A percentile compares a stretch with the other conserved stretches of the same genome.
Conservation (phyloP, 495 filamentous ascomycete species). For the Xylaria acuta region DNA sequence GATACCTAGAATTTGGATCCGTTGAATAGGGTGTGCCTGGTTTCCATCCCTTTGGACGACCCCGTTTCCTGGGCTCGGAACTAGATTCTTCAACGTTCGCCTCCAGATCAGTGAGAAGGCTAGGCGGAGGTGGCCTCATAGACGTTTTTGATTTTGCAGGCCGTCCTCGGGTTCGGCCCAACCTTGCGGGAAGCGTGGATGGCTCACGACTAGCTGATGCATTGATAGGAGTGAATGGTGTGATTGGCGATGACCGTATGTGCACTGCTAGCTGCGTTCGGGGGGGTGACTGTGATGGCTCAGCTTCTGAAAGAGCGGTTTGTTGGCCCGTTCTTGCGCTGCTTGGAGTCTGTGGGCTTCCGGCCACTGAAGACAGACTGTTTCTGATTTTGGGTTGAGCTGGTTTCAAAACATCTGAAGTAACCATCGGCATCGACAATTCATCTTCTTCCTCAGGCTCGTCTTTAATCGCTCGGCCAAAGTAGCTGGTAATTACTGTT, state of each 20-base stretch:
- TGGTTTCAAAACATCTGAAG: slow-evolving; percentile 31
- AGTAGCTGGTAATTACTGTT: background rate
- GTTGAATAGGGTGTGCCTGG: slow-evolving; percentile 28
- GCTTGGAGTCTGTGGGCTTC: slow-evolving; percentile 16
- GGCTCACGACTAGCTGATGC: slow-evolving; percentile 1
- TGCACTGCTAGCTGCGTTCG: slow-evolving; percentile 35
- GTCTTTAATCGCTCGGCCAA: background rate
- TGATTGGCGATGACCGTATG: slow-evolving; percentile 31
- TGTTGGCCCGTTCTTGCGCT: slow-evolving; percentile 7
- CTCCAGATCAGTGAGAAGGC: background rate
- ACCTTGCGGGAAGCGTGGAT: background rate
- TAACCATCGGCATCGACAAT: slow-evolving; percentile 19
- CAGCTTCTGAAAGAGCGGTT: background rate
- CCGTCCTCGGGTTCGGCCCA: slow-evolving; percentile 14
- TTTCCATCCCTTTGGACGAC: slow-evolving; percentile 40
- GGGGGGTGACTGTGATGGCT: slow-evolving; percentile 21
- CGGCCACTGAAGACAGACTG: slow-evolving; percentile 18
- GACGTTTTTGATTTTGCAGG: background rate
- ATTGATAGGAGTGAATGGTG: slow-evolving; percentile 33
- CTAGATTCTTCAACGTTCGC: background rate
- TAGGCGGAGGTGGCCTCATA: background rate
- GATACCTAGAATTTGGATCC: slow-evolving; percentile 20
- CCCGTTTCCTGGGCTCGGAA: slow-evolving; percentile 33
- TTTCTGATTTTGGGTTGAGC: slow-evolving; percentile 11
- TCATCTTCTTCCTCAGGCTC: slow-evolving; percentile 25